phyloP scores from a whole-genome alignment of 2,329 filamentous ascomycete genomes.

The Stenocarpella maydis region DNA sequence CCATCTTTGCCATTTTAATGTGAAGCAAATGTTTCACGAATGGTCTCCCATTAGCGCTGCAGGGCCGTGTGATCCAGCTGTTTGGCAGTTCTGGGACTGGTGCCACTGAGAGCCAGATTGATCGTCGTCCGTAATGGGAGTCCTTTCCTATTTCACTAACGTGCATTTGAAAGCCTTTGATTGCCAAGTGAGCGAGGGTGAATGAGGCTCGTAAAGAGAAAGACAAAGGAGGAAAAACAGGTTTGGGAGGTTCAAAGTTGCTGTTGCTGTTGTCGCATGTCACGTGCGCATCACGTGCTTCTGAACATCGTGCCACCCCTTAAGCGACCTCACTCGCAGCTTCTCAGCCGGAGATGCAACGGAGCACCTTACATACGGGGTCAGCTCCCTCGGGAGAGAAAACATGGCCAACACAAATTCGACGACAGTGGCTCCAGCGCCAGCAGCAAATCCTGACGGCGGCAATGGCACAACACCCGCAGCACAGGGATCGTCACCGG shows the following conservation, averaged over 20 bases:
- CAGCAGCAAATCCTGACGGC: not conserved
- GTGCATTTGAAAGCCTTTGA: no score
- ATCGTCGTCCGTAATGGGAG: no score
- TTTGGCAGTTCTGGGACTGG: not conserved
- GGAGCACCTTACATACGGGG: not conserved
- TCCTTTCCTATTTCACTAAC: no score
- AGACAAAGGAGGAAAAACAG: not conserved
- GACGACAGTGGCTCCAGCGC: not conserved
- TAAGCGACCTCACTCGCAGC: not conserved
- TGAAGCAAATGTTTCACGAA: not conserved
- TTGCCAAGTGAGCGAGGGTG: no score
- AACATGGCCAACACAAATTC: conserved; percentile 9
- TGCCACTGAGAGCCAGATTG: no score
- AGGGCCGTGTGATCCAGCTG: not conserved
- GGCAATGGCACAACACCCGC: not conserved
- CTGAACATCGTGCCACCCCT: not conserved
- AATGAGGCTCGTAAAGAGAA: not conserved
- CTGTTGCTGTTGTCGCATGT: conserved; percentile 27
- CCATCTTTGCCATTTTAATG: not conserved
- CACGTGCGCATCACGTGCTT: conserved; percentile 35
- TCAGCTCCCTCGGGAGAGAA: not conserved
- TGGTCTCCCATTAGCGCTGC: not conserved
- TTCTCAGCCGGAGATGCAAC: not conserved
- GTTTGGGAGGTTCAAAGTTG: not conserved
- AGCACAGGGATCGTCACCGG: conserved; percentile 5